These are phyloP conservation scores for Quillaja saponaria DNA, from an alignment of 306 rosid genomes.

Conservation along the genomic window DNA sequence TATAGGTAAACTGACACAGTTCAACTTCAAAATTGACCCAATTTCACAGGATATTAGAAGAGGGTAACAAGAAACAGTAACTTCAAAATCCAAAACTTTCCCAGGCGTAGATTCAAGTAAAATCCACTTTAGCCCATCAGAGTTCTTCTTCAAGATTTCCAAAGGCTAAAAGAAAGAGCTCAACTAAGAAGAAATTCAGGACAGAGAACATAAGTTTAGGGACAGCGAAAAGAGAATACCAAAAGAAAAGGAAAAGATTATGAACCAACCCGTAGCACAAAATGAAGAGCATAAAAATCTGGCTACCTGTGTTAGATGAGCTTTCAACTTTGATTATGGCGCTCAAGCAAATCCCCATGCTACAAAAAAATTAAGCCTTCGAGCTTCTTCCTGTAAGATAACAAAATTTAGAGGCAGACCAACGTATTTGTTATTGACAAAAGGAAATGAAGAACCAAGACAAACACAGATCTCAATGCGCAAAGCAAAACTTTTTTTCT, in stretches of 20 bases:
- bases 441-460: too few relatives aligned
- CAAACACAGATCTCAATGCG: constrained; percentile 37
- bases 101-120: neutral
- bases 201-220: neutral
- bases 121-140: neutral
- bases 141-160: neutral
- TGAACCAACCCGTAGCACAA: neutral
- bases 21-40: constrained; percentile 19
- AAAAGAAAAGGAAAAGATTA: neutral
- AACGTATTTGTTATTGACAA: too few relatives aligned
- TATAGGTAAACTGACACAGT: too few relatives aligned
- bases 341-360: constrained; percentile 39
- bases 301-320: constrained; percentile 29
- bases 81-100: neutral
- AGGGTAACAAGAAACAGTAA: too few relatives aligned
- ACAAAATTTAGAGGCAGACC: constrained; percentile 6
- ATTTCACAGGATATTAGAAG: too few relatives aligned
- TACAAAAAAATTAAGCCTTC: constrained; percentile 11
- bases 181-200: constrained; percentile 5
- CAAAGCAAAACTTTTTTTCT: constrained; percentile 11
- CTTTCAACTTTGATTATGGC: constrained; percentile 25
- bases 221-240: constrained; percentile 16
- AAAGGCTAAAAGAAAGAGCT: neutral
- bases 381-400: constrained; percentile 34
- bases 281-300: neutral